Base-by-base conservation (phyloP, 1,284 basidiomycete genomes). In the Psilocybe mexicana region DNA sequence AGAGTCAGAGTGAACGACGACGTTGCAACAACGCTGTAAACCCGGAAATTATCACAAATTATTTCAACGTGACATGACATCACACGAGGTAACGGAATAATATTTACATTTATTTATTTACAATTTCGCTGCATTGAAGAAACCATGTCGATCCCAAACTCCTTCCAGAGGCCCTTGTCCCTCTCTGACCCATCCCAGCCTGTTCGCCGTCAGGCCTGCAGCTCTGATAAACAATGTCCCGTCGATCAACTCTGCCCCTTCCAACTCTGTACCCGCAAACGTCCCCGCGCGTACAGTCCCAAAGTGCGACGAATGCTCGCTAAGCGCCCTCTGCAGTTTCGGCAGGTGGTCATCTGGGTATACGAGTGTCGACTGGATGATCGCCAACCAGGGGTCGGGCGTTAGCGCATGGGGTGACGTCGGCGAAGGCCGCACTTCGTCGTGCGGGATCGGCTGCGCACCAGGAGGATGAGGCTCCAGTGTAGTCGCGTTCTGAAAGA, bases 291-390 rank as follows among this genome's bases (percentile, higher is more conserved):
- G 63, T 5, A 73, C 70, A 23, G 69, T 64, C 6, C 80, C 83
- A 48, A 81, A 84, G 47, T 78, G 50, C 23, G 68, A 56, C 1
- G 74, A 76, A 52, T 77, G 84, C 65, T 84, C 80, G 10, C 74
- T 74, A 46, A 87, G 70, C 2, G 85, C 74, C 14, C 85, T 78
- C 61, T 84, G 80, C 26, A 80, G 64, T 69, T 87, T 87, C 59
- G 78, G 73, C 3, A 86, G 66, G 66, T 87, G 85, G 58, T 87
- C 84, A 64, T 86, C 80, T 0, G 82, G 80, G 60, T 84, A 80
- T 18, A 73, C 62, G 49, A 82, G 59, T 49, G 78, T 67, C 43
- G 74, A 67, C 53, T 81, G 76, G 28, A 82, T 58, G 60, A 87
- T 68, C n/a, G 78, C 72, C 30, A 79, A 70, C 85, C 85, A 87